Base-by-base conservation (phyloP, 129 eudicot species). In the Flaveria bidentis region DNA sequence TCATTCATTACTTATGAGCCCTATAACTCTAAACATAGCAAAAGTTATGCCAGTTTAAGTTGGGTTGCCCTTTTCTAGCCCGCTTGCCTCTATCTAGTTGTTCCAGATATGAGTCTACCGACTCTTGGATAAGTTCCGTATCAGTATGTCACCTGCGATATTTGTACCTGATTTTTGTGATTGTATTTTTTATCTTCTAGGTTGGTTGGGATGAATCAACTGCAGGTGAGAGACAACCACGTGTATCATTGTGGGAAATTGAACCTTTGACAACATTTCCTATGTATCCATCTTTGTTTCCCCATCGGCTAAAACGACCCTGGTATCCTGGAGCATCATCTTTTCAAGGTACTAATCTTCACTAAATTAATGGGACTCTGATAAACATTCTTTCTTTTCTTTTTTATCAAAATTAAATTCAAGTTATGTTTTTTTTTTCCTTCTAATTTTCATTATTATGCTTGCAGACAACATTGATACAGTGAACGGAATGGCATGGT, bases 131-230 rank as follows among this genome's bases (percentile, higher is more conserved):
- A 2, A 53, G 23, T 3, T 56, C 15, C 0, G 1, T 56, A 8
- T 9, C 15, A 8, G 25, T 20, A 56, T 0, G 0, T 56, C 25
- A 60, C n/a, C 16, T 25, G n/a, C 4, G 11, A 60, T 13, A 2
- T 28, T 28, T 47, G 11, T 13, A 9, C 2, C 14, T 20, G 4
- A 22, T 60, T 13, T 73, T 36, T 12, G 11, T 52, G 42, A 22
- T 0, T 16, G 12, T 12, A 23, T 51, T 33, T 36, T 44, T 20
- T 5, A 36, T 36, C 4, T 36, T 76, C 76, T 79, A 94, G 98
- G 98, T 94, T 78, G 98, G 98, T 62, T 94, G 98, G 98, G 98
- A 94, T 71, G 98, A 94, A 75, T 94, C 98, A 63, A 94, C 98
- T 46, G 97, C 97, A 44, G 98, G 97, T 61, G 97, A 94, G 81